Percentiles rank a stretch among this genome's conserved stretches.
Evolutionary conservation across 139 green algal genomes (phyloP).

Genomic region (Chlamydomonas sp.): DNA sequence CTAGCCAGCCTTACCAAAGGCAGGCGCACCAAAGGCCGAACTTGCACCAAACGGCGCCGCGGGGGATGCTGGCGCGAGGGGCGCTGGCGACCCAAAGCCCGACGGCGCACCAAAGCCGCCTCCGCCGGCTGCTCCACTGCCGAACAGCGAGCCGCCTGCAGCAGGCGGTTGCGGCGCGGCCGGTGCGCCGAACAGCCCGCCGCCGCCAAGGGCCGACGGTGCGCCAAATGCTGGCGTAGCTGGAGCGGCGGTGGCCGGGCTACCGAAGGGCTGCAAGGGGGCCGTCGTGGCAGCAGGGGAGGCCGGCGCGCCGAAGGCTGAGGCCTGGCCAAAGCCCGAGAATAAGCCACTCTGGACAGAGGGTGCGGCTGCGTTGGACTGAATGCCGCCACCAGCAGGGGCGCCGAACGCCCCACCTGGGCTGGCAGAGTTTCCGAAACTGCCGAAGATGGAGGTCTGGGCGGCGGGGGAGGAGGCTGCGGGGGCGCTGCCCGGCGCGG

Average conservation of each 20-base stretch:
- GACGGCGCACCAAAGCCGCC: not conserved
- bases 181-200: not conserved
- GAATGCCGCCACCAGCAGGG: not conserved
- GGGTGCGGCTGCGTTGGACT: not conserved
- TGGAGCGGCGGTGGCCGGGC: not conserved
- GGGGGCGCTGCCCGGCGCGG: not conserved
- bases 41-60: not conserved
- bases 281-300: too few species aligned
- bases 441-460: not conserved
- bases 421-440: not conserved
- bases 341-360: conserved; percentile 1
- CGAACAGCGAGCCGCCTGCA: not conserved
- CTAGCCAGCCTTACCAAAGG: not conserved
- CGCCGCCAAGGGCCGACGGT: not conserved
- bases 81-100: conserved; percentile 22
- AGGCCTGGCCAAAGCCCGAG: not conserved
- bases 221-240: conserved; percentile 3
- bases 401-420: not conserved
- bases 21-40: conserved; percentile 1
- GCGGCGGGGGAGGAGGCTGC: not conserved
- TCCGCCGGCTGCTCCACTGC: not conserved
- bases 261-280: not conserved
- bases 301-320: not conserved
- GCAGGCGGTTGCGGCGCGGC: not conserved
- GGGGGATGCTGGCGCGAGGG: not conserved